Base-by-base conservation (phyloP, 129 eudicot genomes). In the Helichrysum umbraculigerum region DNA sequence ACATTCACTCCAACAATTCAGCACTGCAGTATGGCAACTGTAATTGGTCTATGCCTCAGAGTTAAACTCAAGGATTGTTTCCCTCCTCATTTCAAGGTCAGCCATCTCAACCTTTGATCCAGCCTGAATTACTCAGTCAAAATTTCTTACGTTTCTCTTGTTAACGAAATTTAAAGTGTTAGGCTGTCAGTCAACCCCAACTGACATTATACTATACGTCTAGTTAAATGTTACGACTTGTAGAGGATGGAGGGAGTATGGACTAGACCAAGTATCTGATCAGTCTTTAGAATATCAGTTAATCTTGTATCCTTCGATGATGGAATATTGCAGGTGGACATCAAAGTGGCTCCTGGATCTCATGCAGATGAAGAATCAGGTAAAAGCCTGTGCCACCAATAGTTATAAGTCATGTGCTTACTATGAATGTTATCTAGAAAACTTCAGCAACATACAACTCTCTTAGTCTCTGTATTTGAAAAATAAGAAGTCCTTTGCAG, bases 21-120 rank as follows among this genome's bases (percentile, higher is more conserved):
- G 82, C 98, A 93, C 76, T 92, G 98, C 85, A 93, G 89, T 76
- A 93, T 93, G 98, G 98, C 98, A 50, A 88, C 88, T 1, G 95
- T 93, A 11, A 93, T 93, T 63, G 98, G 96, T 80, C 79, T 90
- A 61, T 93, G 96, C 87, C 72, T 93, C 19, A 83, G 98, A 67
- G 89, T 90, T 71, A 90, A 83, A 65, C 81, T 92, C 81, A 89
- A 89, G 85, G 86, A 92, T 79, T 85, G 81, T 66, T 89, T 93
- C 77, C 96, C 94, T 66, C 86, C 96, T 71, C 92, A 90, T 86
- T 90, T 88, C 50, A 90, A 90, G 95, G 96, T 90, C 42, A 78
- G 64, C 47, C 68, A 50, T 68, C 33, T 72, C 30, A 57, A 39
- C 25, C 8, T 44, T 19, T 66, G 4, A 16, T 34, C 47, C 22